Base-by-base conservation (phyloP, 2,329 filamentous ascomycete species). In the Thelonectria rubi region DNA sequence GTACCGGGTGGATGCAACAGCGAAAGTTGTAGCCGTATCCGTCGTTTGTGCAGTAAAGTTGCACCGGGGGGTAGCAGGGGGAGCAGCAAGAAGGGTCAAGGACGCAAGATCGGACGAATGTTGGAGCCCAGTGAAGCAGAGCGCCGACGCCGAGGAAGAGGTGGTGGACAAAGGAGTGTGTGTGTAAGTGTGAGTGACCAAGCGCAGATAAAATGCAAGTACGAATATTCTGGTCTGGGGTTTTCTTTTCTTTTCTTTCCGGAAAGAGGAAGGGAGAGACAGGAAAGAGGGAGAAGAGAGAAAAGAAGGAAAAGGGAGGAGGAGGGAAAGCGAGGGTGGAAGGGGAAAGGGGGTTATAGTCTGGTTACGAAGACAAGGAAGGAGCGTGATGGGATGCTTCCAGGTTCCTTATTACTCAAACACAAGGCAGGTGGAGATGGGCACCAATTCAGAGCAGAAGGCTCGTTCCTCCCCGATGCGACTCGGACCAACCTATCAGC, bases 261-360 rank as follows among this genome's bases (percentile, higher is more conserved):
- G 48, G 9, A 47, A 54, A 26, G 58, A 63, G 42, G 62, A 56
- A 58, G 58, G 59, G 51, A 58, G 63, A 64, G 30, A 11, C 32
- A 34, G 32, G 46, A 48, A 55, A 42, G 34, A 51, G 40, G 51
- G 54, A 47, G 53, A 34, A 48, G 46, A 55, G 34, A 58, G 57
- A 54, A 62, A 64, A 43, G 65, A 60, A 59, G n/a, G n/a, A n/a
- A 60, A 64, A 62, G 48, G 55, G 58, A 63, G 65, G 51, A 65
- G 55, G 54, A 63, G 52, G 64, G 65, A 57, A 48, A 58, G 46
- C 39, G 50, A 63, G 48, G 63, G 56, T 40, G 47, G 48, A 71
- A 7, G 24, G 53, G 61, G 60, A 68, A 69, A 65, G 64, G 64
- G 62, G 64, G 64, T 49, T 62, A 64, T 62, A 62, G 50, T 45